Evolutionary conservation across 169 alveolate species (phyloP).

Genomic region (Cryptosporidium bovis): DNA sequence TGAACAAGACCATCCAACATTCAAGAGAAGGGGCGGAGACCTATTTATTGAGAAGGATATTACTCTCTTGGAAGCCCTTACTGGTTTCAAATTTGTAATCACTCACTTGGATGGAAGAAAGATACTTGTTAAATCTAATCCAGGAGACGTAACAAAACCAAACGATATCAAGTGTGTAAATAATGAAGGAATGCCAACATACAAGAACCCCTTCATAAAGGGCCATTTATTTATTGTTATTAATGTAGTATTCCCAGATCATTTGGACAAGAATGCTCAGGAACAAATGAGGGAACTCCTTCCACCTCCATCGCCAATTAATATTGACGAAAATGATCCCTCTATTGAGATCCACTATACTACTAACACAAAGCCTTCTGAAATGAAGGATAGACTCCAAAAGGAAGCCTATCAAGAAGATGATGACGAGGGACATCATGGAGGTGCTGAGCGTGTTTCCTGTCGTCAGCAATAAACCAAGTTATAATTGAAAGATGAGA

Average conservation of each 20-base stretch:
- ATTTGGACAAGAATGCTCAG: conserved; percentile 50
- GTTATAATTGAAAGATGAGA: background rate
- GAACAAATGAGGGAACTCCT: conserved; percentile 34
- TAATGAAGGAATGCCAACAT: conserved; percentile 96
- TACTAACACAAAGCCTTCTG: conserved; percentile 68
- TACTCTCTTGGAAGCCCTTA: conserved; percentile 92
- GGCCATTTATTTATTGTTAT: conserved; percentile 95
- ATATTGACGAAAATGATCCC: conserved; percentile 58
- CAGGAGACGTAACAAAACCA: conserved; percentile 91
- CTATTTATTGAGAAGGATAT: conserved; percentile 89
- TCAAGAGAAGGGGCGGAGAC: conserved; percentile 95
- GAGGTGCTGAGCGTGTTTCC: conserved; percentile 77
- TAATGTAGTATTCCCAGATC: conserved; percentile 93
- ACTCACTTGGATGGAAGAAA: conserved; percentile 94
- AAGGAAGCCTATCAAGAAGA: conserved; percentile 78
- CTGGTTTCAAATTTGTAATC: conserved; percentile 92
- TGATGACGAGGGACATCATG: conserved; percentile 76
- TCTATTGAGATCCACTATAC: conserved; percentile 67
- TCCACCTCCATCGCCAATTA: conserved; percentile 57
- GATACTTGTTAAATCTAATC: conserved; percentile 83
- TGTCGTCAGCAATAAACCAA: conserved; percentile 75
- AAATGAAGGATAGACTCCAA: conserved; percentile 63
- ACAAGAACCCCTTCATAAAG: conserved; percentile 90
- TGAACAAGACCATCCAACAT: conserved; percentile 90
- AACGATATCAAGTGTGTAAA: conserved; percentile 90